phyloP scores from a whole-genome alignment of 441 rosid genomes.

The Euphorbia celastroides region DNA sequence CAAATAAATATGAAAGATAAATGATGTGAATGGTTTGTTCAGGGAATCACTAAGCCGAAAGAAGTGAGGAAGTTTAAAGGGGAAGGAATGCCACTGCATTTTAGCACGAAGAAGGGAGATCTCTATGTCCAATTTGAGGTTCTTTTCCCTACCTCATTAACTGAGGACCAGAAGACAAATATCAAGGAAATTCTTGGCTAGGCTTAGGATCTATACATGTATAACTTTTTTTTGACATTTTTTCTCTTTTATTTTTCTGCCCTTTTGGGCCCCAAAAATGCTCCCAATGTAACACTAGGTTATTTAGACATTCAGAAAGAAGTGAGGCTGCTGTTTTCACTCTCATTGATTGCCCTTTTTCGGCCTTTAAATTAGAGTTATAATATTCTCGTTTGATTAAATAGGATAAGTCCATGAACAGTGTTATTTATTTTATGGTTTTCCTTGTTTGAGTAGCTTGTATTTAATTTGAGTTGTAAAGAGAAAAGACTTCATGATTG shows the following conservation, averaged over 20 bases:
- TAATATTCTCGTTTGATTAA: neutral
- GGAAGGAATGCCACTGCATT: slow-evolving; percentile 94
- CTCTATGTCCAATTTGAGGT: slow-evolving; percentile 81
- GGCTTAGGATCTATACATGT: slow-evolving; percentile 5
- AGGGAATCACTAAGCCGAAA: slow-evolving; percentile 91
- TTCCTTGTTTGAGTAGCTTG: no score
- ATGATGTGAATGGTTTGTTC: slow-evolving; percentile 8
- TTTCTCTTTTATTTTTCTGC: no score
- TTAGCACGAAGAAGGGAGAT: slow-evolving; percentile 78
- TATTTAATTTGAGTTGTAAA: neutral
- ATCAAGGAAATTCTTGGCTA: slow-evolving; percentile 70
- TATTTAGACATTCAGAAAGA: slow-evolving; percentile 22
- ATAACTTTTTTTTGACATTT: neutral
- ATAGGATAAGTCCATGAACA: neutral
- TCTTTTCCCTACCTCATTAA: slow-evolving; percentile 75
- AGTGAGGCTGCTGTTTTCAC: slow-evolving; percentile 17
- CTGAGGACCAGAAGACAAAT: slow-evolving; percentile 77
- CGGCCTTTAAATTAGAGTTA: neutral
- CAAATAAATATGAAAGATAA: neutral
- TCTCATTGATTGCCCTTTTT: neutral
- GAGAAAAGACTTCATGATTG: no score
- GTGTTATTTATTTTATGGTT: no score
- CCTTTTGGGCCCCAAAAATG: slow-evolving; percentile 10
- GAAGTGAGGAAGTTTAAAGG: slow-evolving; percentile 86
- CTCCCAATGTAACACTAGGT: slow-evolving; percentile 29